Conservation (phyloP, 2,329 filamentous ascomycete genomes). For the Cladosporium sphaerospermum region DNA sequence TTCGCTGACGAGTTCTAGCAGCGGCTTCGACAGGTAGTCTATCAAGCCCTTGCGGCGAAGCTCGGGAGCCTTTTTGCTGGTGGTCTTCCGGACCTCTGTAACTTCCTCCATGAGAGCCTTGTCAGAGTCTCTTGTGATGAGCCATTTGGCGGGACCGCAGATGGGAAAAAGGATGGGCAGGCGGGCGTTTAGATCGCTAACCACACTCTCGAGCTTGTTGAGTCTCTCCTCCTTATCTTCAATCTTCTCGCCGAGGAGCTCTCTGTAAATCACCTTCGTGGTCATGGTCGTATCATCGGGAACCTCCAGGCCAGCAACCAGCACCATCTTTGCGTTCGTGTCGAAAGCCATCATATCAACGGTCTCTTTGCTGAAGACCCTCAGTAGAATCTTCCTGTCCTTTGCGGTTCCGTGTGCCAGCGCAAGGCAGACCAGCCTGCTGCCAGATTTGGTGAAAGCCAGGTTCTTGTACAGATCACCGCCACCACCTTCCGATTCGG, state of each 20-base stretch:
- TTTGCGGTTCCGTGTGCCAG: slow-evolving; percentile 84
- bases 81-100: slow-evolving; percentile 69
- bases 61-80: slow-evolving; percentile 86
- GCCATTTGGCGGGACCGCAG: slow-evolving; percentile 56
- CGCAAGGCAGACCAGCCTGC: slow-evolving; percentile 71
- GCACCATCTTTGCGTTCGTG: slow-evolving; percentile 67
- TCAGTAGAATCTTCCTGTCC: slow-evolving; percentile 82
- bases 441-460: slow-evolving; percentile 87
- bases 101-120: slow-evolving; percentile 66
- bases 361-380: slow-evolving; percentile 76
- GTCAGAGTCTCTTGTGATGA: slow-evolving; percentile 59
- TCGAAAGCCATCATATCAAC: slow-evolving; percentile 81
- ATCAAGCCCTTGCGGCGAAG: slow-evolving; percentile 70
- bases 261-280: slow-evolving; percentile 77
- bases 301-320: slow-evolving; percentile 82
- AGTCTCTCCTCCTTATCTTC: slow-evolving; percentile 42
- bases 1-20: slow-evolving; percentile 67
- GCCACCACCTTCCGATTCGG: slow-evolving; percentile 44
- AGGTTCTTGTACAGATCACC: slow-evolving; percentile 91
- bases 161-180: slow-evolving; percentile 75
- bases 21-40: slow-evolving; percentile 63
- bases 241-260: slow-evolving; percentile 64
- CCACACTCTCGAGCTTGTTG: slow-evolving; percentile 56
- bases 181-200: slow-evolving; percentile 60
- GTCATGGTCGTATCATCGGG: slow-evolving; percentile 91